Evolutionary conservation across 1,284 basidiomycete species (phyloP), one percentile per base, ranked within the genome.

Genomic region (Veloboletus limbatus): DNA sequence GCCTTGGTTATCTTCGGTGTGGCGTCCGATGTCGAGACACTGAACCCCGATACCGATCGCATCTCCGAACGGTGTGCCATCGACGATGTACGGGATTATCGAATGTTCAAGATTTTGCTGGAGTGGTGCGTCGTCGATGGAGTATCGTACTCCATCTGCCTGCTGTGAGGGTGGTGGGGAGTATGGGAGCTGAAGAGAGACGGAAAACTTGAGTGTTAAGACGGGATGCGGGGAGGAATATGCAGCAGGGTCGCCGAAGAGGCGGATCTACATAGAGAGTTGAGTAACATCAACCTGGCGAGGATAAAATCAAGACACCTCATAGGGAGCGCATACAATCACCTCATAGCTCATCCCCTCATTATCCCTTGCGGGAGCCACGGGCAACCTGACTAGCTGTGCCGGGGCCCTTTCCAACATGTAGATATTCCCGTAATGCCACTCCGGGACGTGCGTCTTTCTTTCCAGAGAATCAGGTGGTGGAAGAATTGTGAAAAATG

Each of bases 391-490:
- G 9, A 88, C 69, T 8, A 69, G 42, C 44, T 76, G 76, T 7
- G 75, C 70, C 10, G 77, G 67, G 14, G 78, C 68, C 20, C 69
- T 68, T 47, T 76, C 70, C 63, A 85, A 66, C 17, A 69, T 70
- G 57, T 91, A 91, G 26, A 91, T 82, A 59, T 91, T 87, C 25
- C 88, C 88, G 22, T 77, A 64, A 60, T 83, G 74, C 88, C 88
- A 91, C 55, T 76, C 62, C 2, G 81, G 80, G 4, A 69, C 56
- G 51, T 43, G n/a, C 2, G 47, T 26, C 42, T 55, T 33, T 43
- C 57, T 49, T 43, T 43, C 35, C 6, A 30, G 39, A 45, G 60
- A 51, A 39, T 60, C 53, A 13, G 57, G 50, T 8, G 58, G 54
- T 13, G 83, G 81, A 6, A 82, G 50, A 22, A 90, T 56, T 2